phyloP scores from a whole-genome alignment of 169 alveolate genomes.

The Pseudocohnilembus persalinus region DNA sequence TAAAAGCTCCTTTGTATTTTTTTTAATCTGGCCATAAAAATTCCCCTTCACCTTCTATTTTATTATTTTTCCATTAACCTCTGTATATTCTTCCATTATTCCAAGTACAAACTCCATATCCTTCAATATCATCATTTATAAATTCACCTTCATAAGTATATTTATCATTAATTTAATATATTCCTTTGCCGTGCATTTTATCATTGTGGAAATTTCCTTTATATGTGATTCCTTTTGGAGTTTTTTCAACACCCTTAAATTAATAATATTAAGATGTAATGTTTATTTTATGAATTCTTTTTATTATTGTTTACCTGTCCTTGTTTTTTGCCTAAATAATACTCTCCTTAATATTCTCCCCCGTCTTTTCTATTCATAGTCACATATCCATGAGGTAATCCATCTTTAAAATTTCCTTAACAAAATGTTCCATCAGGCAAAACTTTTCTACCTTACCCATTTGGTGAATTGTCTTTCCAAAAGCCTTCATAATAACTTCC shows the following conservation, averaged over 20 bases:
- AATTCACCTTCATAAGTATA: slow-evolving; percentile 56
- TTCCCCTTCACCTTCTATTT: slow-evolving; percentile 49
- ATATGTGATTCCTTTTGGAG: slow-evolving; percentile 68
- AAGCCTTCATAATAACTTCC: slow-evolving; percentile 61
- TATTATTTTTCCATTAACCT: slow-evolving; percentile 60
- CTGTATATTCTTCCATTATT: slow-evolving; percentile 57
- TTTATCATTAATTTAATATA: slow-evolving; percentile 51
- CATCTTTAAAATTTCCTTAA: neutral
- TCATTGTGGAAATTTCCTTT: slow-evolving; percentile 69
- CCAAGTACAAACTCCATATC: slow-evolving; percentile 65
- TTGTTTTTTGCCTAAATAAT: neutral
- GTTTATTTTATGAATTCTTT: neutral
- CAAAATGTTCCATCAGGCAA: neutral
- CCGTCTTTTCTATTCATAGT: neutral
- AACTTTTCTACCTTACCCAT: slow-evolving; percentile 32
- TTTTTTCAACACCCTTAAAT: slow-evolving; percentile 53
- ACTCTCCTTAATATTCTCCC: neutral
- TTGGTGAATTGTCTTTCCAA: slow-evolving; percentile 32
- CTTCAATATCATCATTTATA: slow-evolving; percentile 51
- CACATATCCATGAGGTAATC: neutral
- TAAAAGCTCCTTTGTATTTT: neutral
- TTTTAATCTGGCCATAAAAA: neutral
- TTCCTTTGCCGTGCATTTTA: slow-evolving; percentile 70
- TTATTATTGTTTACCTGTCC: neutral
- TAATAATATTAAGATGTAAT: neutral